Evolutionary conservation across 768 basidiomycete species (phyloP), one percentile per base, ranked within the genome.

Genomic region (Infundibulicybe gibba): DNA sequence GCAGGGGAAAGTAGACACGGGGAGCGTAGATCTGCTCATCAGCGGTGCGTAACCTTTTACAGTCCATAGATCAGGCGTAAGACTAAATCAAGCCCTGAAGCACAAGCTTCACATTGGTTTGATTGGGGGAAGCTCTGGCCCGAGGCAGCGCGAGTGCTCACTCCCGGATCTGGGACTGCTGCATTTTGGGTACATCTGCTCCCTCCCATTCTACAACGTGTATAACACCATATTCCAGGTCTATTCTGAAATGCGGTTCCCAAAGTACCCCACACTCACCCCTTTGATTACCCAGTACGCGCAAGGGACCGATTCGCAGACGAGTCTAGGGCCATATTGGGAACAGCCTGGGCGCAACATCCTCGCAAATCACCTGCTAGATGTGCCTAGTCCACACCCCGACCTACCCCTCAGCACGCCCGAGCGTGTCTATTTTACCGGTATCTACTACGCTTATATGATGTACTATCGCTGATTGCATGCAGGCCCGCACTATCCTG

Each of bases 61-160:
- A n/a, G 34, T 15, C 17, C 11, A 42, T 21, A 13, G 33, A 34
- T 3, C 6, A 10, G 10, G 44, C 38, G 41, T 44, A 45, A 32
- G n/a, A 32, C n/a, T 31, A 43, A 31, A 14, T 35, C 12, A 21
- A 35, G 19, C 20, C 49, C 15, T 25, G 16, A 41, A 88, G 89
- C 85, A 1, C 89, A 89, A 64, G 81, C 89, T 0, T 79, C 79
- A 2, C 90, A 92, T 58, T 90, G 89, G 88, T 92, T 91, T 56
- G 74, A 90, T 55, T 87, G 83, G 76, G 61, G 64, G 5, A 79
- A 75, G 54, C 70, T 85, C 6, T 92, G 88, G 87, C 77, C 75
- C 3, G 84, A 90, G 62, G 67, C 80, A 0, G 69, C 71, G 10
- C 70, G 85, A 3, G 74, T 86, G 6, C 64, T 91, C 34, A 70